phyloP scores from a whole-genome alignment of 495 filamentous ascomycete species.

The Neohortaea acidophila region DNA sequence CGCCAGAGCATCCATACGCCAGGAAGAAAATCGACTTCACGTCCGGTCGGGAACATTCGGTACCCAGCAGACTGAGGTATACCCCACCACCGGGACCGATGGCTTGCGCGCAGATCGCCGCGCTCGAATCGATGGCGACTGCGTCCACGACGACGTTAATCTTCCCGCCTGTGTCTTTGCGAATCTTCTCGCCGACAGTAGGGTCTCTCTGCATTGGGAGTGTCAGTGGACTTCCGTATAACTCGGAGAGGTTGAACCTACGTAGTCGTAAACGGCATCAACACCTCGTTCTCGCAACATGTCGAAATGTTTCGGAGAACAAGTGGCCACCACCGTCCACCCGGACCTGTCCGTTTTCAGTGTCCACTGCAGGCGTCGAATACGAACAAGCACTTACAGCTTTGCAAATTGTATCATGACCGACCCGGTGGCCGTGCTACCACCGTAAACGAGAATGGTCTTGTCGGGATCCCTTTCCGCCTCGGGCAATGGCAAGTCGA shows the following conservation, averaged over 20 bases:
- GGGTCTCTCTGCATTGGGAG: conserved; percentile 1
- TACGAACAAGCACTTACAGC: conserved; percentile 13
- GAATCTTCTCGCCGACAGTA: conserved; percentile 1
- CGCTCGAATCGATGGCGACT: conserved; percentile 15
- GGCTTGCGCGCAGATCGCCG: conserved; percentile 19
- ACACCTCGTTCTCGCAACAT: conserved; percentile 5
- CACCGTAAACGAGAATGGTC: conserved; percentile 13
- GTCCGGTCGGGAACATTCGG: conserved; percentile 11
- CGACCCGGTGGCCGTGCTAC: conserved; percentile 13
- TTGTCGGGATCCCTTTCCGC: too few species aligned
- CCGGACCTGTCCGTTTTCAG: conserved; percentile 7
- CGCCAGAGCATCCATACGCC: conserved; percentile 21
- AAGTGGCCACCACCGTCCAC: conserved; percentile 10
- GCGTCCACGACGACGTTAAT: conserved; percentile 22
- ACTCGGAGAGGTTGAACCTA: neutral
- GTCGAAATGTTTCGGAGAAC: conserved; percentile 13
- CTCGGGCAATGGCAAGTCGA: conserved; percentile 9
- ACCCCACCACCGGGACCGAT: conserved; percentile 8
- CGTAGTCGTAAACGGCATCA: conserved; percentile 9
- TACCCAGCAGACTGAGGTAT: conserved; percentile 14
- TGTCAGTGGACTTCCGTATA: neutral
- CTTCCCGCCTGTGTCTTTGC: conserved; percentile 16
- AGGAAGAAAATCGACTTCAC: conserved; percentile 20
- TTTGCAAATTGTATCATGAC: conserved; percentile 13
- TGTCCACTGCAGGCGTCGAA: too few species aligned